Evolutionary conservation across 768 basidiomycete genomes (phyloP).

Genomic region (Boletus rex-veris): DNA sequence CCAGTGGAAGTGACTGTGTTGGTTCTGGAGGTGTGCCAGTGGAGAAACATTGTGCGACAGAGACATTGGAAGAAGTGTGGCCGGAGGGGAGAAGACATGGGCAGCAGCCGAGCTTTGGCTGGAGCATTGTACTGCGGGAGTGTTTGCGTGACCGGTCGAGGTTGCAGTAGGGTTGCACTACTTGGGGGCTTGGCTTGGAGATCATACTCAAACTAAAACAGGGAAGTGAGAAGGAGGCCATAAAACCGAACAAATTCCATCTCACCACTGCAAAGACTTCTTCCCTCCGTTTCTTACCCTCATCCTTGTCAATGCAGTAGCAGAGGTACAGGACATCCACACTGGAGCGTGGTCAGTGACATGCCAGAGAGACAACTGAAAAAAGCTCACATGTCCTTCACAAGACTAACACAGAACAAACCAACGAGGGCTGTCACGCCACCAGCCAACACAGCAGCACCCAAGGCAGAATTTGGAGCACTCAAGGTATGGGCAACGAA

Average conservation of each 20-base stretch:
- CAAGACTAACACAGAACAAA: slow-evolving; percentile 76
- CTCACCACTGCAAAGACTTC: too few relatives aligned
- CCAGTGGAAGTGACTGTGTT: slow-evolving; percentile 14
- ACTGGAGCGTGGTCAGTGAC: slow-evolving; percentile 28
- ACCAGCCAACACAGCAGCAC: slow-evolving; percentile 73
- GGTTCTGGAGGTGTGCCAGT: slow-evolving; percentile 10
- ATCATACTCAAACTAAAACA: slow-evolving; percentile 41
- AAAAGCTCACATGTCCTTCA: slow-evolving; percentile 64
- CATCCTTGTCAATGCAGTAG: slow-evolving; percentile 60
- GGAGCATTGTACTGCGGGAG: slow-evolving; percentile 14
- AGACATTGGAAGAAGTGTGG: slow-evolving; percentile 9
- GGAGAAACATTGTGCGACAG: slow-evolving; percentile 4
- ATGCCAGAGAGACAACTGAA: neutral
- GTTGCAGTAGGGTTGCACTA: slow-evolving; percentile 11
- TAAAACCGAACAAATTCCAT: too few relatives aligned
- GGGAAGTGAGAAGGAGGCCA: too few relatives aligned
- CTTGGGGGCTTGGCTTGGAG: slow-evolving; percentile 19
- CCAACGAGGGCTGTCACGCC: slow-evolving; percentile 79
- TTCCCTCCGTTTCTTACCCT: slow-evolving; percentile 47
- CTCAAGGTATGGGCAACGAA: too few relatives aligned
- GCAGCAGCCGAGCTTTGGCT: slow-evolving; percentile 4
- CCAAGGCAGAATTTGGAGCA: too few relatives aligned
- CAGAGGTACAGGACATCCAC: slow-evolving; percentile 67
- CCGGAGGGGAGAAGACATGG: slow-evolving; percentile 10
- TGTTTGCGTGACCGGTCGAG: slow-evolving; percentile 5